Evolutionary conservation across 1,284 basidiomycete species (phyloP), one percentile per base, ranked within the genome.

Genomic region (Rhodotorula mucilaginosa): DNA sequence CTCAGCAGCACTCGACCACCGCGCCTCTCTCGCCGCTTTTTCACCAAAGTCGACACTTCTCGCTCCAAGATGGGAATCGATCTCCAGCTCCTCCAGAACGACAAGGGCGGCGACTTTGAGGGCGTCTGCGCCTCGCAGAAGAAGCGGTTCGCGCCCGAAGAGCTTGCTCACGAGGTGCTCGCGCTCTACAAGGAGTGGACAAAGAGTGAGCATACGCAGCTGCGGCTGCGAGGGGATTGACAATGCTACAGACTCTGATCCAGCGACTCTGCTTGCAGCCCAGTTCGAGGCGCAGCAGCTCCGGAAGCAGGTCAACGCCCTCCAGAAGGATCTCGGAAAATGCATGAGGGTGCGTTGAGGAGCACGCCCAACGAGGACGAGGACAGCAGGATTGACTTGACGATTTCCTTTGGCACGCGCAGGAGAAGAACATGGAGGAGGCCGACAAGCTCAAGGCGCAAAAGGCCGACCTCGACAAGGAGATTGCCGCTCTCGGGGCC

Each of bases 141-240:
- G 80, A 96, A 94, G 83, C 88, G 97, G 57, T 91, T 91, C 12
- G 89, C 93, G 59, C 86, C 90, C 34, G 91, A 92, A 61, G 93
- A 95, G 82, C 82, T 97, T 76, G 94, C 98, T 19, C 94, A 97
- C 82, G 91, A 98, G 81, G 88, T 98, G 71, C 89, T 98, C 74
- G 87, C 87, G 78, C 89, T 97, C 87, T 97, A 98, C 82, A 85
- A 88, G 64, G 88, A 93, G 78, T 97, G 94, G 94, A 90, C 91
- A 56, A 91, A 90, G 81, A 88, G 93, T 95, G 63, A 39, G 70
- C 56, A 1, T 18, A 8, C 18, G 54, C 12, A 21, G 52, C 18
- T 18, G 5, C 19, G 44, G 29, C 1, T 13, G n/a, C 5, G 3
- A 2, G 23, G 2, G 4, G 3, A 3, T 13, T 7, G 51, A n/a